Evolutionary conservation across 1,284 basidiomycete genomes (phyloP).

Genomic region (Apiotrichum brassicae): DNA sequence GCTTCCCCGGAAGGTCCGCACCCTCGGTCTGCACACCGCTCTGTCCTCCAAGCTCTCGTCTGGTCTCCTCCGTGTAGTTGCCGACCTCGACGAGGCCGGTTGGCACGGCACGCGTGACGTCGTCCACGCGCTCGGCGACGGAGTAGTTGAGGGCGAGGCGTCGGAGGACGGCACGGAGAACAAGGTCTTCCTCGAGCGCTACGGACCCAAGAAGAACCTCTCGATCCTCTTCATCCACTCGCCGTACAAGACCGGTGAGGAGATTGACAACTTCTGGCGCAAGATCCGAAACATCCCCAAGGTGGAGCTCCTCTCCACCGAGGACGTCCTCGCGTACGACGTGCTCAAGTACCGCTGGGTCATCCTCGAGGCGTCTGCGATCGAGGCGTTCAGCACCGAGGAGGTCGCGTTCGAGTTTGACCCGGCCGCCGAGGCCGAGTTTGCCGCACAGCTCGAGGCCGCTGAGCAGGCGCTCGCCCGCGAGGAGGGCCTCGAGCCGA

Average conservation of each 20-base stretch:
- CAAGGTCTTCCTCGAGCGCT: conserved; percentile 17
- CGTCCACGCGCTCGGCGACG: conserved; percentile 27
- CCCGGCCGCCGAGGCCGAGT: conserved; percentile 29
- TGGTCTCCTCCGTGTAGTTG: conserved; percentile 66
- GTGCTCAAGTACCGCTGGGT: conserved; percentile 60
- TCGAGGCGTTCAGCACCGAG: conserved; percentile 50
- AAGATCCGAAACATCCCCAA: conserved; percentile 50
- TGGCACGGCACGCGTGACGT: conserved; percentile 41
- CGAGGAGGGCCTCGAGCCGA: no score
- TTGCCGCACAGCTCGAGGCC: background rate
- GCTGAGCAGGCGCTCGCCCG: background rate
- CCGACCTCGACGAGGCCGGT: conserved; percentile 57
- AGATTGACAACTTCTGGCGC: conserved; percentile 20
- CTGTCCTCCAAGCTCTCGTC: conserved; percentile 74
- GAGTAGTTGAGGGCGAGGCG: conserved; percentile 37
- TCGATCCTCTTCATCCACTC: conserved; percentile 44
- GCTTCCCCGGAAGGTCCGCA: conserved; percentile 79
- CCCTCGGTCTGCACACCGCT: conserved; percentile 87
- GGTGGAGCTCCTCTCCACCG: conserved; percentile 57
- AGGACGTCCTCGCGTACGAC: conserved; percentile 69
- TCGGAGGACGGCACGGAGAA: background rate
- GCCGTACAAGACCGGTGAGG: conserved; percentile 20
- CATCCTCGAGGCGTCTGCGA: conserved; percentile 35
- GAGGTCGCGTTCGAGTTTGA: conserved; percentile 48
- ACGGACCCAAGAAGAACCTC: conserved; percentile 31